Base-by-base conservation (phyloP, 2,329 filamentous ascomycete species). In the Pseudogymnoascus verrucosus region DNA sequence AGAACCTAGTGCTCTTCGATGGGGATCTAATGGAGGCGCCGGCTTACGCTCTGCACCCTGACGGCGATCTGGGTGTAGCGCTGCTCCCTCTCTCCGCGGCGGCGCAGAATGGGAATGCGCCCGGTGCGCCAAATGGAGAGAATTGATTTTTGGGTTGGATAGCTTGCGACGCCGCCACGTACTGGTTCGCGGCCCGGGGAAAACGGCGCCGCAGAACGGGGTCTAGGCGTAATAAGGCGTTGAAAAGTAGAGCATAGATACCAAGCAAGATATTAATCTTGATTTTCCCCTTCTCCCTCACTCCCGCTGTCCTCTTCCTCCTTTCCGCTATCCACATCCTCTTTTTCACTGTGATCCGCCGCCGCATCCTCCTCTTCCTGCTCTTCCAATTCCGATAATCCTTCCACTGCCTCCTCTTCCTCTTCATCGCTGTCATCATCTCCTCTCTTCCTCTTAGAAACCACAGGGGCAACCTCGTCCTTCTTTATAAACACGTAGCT, bases 1-100 rank as follows among this genome's bases (percentile, higher is more conserved):
- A 99, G 78, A 99, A 99, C 75, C 86, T 96, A 74, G 84, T 96
- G 60, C 80, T 98, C 19, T 96, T 98, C 71, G 92, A 98, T 74
- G 93, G 93, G 12, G 89, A 91, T 69, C 84, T 82, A 54, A 89
- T 90, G 76, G 84, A 90, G 68, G 90, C 89, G 0, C 86, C 86
- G 1, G 87, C 95, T 68, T 96, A 95, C 73, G 83, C 91, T 1
- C 79, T 98, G 44, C 91, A 96, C 72, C 90, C 91, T 0, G 82
- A 86, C 63, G 83, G 82, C 26, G 73, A 72, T 21, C 77, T 87
- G 11, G 85, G 84, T 44, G 74, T 76, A 23, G 76, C 74, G 19
- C 76, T 82, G 68, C 76, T 85, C n/a, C 67, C 70, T 26, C 64
- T 72, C 14, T 70, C 69, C 4, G 61, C 64, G 6, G 65, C 63